Evolutionary conservation across 768 basidiomycete species (phyloP), one percentile per base, ranked within the genome.

Genomic region (Rhizopogon vinicolor): DNA sequence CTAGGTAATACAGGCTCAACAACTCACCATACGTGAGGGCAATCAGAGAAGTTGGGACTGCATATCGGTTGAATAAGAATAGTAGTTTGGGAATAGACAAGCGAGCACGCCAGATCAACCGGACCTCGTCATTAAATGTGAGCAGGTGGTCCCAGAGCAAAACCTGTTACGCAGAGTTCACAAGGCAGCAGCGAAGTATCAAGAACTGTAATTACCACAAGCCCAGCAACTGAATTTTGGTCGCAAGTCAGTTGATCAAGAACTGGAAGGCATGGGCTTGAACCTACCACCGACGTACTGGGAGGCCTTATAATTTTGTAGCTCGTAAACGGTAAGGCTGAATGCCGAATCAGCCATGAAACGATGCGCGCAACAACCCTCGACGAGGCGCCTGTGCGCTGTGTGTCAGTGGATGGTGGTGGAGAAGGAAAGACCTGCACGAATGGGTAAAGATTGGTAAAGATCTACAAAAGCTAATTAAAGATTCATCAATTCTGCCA

Each of bases 21-120:
- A 37, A 5, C 70, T 65, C 44, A 73, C 75, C 66, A n/a, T 66
- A 58, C 2, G 64, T 53, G 33, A 68, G 63, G 2, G 66, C 31
- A 13, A 72, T 53, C 62, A 77, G 67, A 3, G 60, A 61, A 5
- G 58, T 14, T 2, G 72, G 70, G 43, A 73, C 68, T 31, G 55
- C 5, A 49, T 74, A 74, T 14, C 72, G 72, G 52, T 70, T 65
- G 29, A 72, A 55, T 33, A 74, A 43, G 58, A 73, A 73, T 16
- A 74, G 44, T 18, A 65, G 53, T 40, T 74, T 74, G 41, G 69
- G 63, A 7, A 62, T 33, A 12, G 70, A 65, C 3, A 55, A 44
- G 18, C 18, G 59, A 1, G 72, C 69, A 3, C 29, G 59, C 72
- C 72, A 74, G 29, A 74, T 62, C 19, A 68, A 51, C 49, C 52